Percentiles rank a stretch among this genome's conserved stretches.
Conservation (phyloP, 1,284 basidiomycete species). For the Apiotrichum gamsii region DNA sequence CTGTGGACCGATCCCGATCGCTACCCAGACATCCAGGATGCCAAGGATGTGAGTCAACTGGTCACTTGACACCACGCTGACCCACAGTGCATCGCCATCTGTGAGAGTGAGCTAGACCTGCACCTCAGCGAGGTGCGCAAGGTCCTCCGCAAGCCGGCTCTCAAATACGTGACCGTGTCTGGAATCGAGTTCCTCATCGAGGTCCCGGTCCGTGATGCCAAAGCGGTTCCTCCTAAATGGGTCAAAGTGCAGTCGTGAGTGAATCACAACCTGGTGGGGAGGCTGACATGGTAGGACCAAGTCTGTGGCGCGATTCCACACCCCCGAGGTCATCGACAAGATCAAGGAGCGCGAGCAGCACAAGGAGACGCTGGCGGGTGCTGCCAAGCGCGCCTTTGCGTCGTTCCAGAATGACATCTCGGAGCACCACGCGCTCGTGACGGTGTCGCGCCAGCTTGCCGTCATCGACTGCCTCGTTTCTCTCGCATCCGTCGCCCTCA, state of each 20-base stretch:
- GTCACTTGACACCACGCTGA: no score
- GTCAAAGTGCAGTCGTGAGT: conserved; percentile 64
- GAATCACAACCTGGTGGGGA: not conserved
- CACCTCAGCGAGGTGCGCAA: conserved; percentile 72
- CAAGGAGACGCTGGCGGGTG: conserved; percentile 50
- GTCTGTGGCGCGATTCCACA: conserved; percentile 68
- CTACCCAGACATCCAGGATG: conserved; percentile 61
- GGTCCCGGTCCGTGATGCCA: conserved; percentile 65
- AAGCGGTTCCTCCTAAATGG: conserved; percentile 74
- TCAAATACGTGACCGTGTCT: conserved; percentile 65
- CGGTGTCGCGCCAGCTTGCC: conserved; percentile 66
- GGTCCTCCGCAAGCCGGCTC: conserved; percentile 62
- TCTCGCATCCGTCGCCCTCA: conserved; percentile 38
- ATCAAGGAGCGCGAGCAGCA: no score
- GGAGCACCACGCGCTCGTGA: conserved; percentile 63
- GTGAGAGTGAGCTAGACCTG: conserved; percentile 64
- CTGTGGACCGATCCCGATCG: conserved; percentile 69
- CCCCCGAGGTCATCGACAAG: conserved; percentile 63
- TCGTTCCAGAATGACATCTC: conserved; percentile 66
- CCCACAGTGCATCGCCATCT: conserved; percentile 44
- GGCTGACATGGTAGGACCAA: conserved; percentile 59
- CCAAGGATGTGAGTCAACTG: conserved; percentile 48
- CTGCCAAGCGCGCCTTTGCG: conserved; percentile 60
- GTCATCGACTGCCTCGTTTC: conserved; percentile 52
- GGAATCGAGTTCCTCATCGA: conserved; percentile 76